phyloP scores from a whole-genome alignment of 2,329 filamentous ascomycete genomes.

The Ceratocystiopsis sp. region DNA sequence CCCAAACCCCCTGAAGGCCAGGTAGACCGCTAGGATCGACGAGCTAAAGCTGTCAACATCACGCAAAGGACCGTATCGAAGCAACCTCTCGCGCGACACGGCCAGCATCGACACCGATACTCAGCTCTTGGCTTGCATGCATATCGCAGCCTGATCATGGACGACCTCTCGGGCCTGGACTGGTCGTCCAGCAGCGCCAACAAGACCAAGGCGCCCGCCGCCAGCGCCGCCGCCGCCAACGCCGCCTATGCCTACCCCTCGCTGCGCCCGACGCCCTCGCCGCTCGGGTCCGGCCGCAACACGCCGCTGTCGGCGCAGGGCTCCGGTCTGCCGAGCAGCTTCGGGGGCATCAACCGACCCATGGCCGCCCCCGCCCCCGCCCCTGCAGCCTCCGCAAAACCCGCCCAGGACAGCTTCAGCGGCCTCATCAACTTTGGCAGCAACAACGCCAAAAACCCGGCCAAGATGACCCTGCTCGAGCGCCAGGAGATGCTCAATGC shows the following conservation, averaged over 20 bases:
- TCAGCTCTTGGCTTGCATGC: slow-evolving; percentile 1
- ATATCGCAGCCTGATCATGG: too few species aligned
- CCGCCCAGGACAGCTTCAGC: slow-evolving; percentile 58
- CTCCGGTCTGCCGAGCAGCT: too few species aligned
- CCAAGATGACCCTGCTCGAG: slow-evolving; percentile 62
- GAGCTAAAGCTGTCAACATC: too few species aligned
- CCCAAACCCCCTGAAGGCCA: too few species aligned
- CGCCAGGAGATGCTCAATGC: slow-evolving; percentile 51
- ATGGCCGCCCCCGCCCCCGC: too few species aligned
- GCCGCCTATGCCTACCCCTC: neutral
- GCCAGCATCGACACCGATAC: too few species aligned
- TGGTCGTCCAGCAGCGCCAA: slow-evolving; percentile 30
- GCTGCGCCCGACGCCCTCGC: too few species aligned
- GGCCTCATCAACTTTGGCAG: slow-evolving; percentile 50
- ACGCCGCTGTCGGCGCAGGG: slow-evolving; percentile 37
- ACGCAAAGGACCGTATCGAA: too few species aligned
- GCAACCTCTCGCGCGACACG: too few species aligned
- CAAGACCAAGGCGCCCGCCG: slow-evolving; percentile 20
- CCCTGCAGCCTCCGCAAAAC: too few species aligned
- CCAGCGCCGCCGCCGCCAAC: slow-evolving; percentile 33
- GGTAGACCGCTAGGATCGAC: too few species aligned
- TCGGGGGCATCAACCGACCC: too few species aligned
- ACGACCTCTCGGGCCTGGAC: slow-evolving; percentile 43
- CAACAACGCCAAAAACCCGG: slow-evolving; percentile 36
- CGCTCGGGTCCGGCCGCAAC: slow-evolving; percentile 30